Evolutionary conservation across 306 rosid genomes (phyloP), one percentile per base, ranked within the genome.

Genomic region (Pachyrhizus erosus): DNA sequence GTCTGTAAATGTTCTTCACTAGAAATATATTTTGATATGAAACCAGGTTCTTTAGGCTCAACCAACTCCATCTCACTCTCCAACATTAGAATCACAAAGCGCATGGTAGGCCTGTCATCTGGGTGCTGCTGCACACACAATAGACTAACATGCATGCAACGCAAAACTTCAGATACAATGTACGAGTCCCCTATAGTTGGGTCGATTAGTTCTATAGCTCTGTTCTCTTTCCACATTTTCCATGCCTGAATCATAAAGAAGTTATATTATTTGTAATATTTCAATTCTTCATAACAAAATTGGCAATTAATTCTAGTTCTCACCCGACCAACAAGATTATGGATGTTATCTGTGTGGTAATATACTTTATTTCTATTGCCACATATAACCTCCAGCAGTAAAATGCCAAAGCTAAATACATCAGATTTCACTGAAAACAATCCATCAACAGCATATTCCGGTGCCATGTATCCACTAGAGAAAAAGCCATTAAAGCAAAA

Each of bases 1-100:
- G n/a, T n/a, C n/a, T n/a, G n/a, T n/a, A n/a, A 31, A 31, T 31
- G 3, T 31, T 2, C 34, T 31, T 31, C 34, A 2, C 3, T 31
- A 2, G 34, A 31, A 31, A 31, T 4, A 31, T 31, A 4, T 31
- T 31, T 31, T 31, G 34, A 31, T 2, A 31, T 31, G 34, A 86
- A 91, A 45, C 90, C 90, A 57, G 89, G 94, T 39, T 89, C 86
- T 48, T 85, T 83, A 5, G 94, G 92, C 27, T 83, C 84, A 6
- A 55, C 75, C 87, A 89, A 66, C 23, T 80, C 85, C 34, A 69
- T 72, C 37, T 80, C 85, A 58, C 90, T 78, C 14, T 83, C 80
- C 43, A 91, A 17, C 91, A 89, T 91, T 54, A 76, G 70, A 55
- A 88, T 84, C 14, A 91, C 84, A 0, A 83, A 73, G 10, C 89